Conservation (phyloP, 148 eudicot species). For the Rhododendron williamsianum region DNA sequence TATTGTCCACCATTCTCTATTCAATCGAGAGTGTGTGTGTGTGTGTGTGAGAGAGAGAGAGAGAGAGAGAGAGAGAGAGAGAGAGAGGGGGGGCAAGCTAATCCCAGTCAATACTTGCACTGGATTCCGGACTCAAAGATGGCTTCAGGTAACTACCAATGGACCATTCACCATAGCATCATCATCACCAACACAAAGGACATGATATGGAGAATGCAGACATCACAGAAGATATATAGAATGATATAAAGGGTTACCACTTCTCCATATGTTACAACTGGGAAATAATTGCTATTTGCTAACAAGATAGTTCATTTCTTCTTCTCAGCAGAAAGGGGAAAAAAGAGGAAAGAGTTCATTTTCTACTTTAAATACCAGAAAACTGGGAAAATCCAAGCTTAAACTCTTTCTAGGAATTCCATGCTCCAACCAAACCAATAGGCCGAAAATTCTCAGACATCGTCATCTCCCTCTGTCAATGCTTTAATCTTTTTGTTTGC, state of each 20-base stretch:
- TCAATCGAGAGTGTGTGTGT: neutral
- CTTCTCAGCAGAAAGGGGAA: neutral
- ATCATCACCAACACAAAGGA: neutral
- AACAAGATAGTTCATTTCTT: neutral
- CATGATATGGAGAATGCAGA: neutral
- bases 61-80: neutral
- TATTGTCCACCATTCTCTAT: neutral
- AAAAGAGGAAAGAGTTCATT: neutral
- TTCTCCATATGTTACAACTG: neutral
- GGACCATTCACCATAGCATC: neutral
- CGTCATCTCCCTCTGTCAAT: neutral
- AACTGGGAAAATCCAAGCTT: neutral
- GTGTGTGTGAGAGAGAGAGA: neutral
- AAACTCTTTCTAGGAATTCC: neutral
- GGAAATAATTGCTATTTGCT: neutral
- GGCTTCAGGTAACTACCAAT: neutral
- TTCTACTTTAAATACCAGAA: too few relatives aligned
- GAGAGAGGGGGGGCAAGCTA: neutral
- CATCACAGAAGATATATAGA: neutral
- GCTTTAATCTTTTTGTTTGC: neutral
- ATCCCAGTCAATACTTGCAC: neutral
- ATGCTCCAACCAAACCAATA: neutral
- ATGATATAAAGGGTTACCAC: neutral
- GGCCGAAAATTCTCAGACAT: neutral
- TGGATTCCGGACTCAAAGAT: neutral